Evolutionary conservation across 2,329 filamentous ascomycete species (phyloP), one percentile per base, ranked within the genome.

Genomic region (Diaporthe eres): DNA sequence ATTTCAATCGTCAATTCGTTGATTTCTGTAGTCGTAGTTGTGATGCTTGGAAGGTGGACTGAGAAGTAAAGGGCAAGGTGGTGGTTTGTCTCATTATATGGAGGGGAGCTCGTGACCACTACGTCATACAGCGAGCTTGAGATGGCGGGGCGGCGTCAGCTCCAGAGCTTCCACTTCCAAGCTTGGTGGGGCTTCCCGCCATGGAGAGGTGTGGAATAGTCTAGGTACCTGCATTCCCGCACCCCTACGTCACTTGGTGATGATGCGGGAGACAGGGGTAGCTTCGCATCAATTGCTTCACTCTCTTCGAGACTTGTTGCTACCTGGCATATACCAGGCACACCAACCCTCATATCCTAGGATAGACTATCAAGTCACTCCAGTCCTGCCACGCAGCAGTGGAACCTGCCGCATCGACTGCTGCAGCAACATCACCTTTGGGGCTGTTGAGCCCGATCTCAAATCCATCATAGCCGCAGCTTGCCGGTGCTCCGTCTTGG

Each of bases 201-300:
- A 12, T 63, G 8, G 44, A 73, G 58, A 61, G 55, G 61, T 19
- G 53, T 67, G n/a, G 55, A 34, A 74, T 19, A 31, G 3, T 12
- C 13, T 42, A 31, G 72, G 74, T 53, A 49, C 73, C 49, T 57
- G 58, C 57, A 71, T 76, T 75, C 74, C 75, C 72, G 75, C 61
- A 75, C 61, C 74, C 25, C 76, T 73, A 77, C 76, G 76, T 77
- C 76, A 77, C 76, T n/a, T 39, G 65, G 47, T 15, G 47, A 19
- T 65, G 57, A 42, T 22, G 53, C 63, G 39, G 44, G 60, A 49
- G 67, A 70, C 75, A 77, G 70, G 74, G 74, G 74, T 75, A 77
- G 74, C 76, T 77, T 34, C 39, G 13, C 42, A 65, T 31, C 61
- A 13, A 17, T 51, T 28, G 12, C 47, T 19, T 5, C 44, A 34